phyloP scores from a whole-genome alignment of 139 green algal genomes.

The Coelastrella sp. region DNA sequence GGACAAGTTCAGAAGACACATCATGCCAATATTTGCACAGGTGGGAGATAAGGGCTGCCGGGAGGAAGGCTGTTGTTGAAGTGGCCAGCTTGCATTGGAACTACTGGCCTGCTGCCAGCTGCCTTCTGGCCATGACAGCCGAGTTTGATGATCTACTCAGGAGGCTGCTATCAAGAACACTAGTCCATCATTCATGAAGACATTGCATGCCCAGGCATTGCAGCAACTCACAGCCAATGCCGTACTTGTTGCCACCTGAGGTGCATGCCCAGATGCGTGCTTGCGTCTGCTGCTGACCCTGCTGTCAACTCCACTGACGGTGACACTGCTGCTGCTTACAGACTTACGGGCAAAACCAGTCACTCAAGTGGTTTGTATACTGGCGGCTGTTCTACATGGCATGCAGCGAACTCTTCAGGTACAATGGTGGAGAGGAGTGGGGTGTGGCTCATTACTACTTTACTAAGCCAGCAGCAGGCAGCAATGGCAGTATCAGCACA shows the following conservation, averaged over 20 bases:
- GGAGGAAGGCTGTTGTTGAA: too few relatives aligned
- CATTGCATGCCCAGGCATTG: too few relatives aligned
- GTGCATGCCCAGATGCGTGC: neutral
- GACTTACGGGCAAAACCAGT: slow-evolving; percentile 72
- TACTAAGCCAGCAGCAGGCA: slow-evolving; percentile 50
- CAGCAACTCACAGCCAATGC: neutral
- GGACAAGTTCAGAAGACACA: slow-evolving; percentile 55
- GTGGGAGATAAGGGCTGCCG: neutral
- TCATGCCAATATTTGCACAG: slow-evolving; percentile 33
- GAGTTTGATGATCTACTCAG: too few relatives aligned
- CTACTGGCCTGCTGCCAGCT: too few relatives aligned
- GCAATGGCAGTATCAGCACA: neutral
- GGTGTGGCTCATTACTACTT: slow-evolving; percentile 79
- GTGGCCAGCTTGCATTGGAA: too few relatives aligned
- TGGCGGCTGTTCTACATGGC: slow-evolving; percentile 95
- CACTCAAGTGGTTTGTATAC: slow-evolving; percentile 73
- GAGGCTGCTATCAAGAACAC: too few relatives aligned
- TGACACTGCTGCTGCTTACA: slow-evolving; percentile 36
- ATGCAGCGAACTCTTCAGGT: slow-evolving; percentile 92
- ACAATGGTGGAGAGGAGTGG: slow-evolving; percentile 88
- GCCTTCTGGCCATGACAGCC: too few relatives aligned
- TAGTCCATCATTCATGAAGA: too few relatives aligned
- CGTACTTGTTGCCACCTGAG: slow-evolving; percentile 29
- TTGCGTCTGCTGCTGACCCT: slow-evolving; percentile 18
- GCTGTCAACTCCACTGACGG: slow-evolving; percentile 45